These are phyloP conservation scores for Agaricus subrufescens DNA, from an alignment of 768 basidiomycete genomes.

Conservation along the genomic window DNA sequence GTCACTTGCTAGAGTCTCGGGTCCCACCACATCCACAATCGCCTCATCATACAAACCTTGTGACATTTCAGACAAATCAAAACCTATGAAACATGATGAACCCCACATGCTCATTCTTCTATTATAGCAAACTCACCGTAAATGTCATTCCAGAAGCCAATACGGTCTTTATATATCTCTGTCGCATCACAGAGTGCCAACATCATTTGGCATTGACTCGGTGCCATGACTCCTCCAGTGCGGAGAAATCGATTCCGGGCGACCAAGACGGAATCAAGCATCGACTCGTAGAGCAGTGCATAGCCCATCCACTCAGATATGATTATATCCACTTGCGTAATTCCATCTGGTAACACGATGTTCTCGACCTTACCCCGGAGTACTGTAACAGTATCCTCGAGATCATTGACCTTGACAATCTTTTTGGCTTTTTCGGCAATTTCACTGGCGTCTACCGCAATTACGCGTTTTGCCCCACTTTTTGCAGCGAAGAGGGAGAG, in stretches of 20 bases:
- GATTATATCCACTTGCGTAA: slow-evolving; percentile 86
- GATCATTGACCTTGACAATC: slow-evolving; percentile 73
- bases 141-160: slow-evolving; percentile 87
- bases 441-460: slow-evolving; percentile 87
- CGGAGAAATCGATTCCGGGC: slow-evolving; percentile 86
- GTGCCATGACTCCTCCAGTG: slow-evolving; percentile 80
- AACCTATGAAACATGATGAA: slow-evolving; percentile 45
- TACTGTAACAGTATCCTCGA: slow-evolving; percentile 76
- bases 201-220: slow-evolving; percentile 84
- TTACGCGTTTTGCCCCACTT: slow-evolving; percentile 85
- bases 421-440: slow-evolving; percentile 73
- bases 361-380: slow-evolving; percentile 91
- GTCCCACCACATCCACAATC: slow-evolving; percentile 72
- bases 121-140: slow-evolving; percentile 54
- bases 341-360: slow-evolving; percentile 65
- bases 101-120: background rate
- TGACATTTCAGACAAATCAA: slow-evolving; percentile 83
- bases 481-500: slow-evolving; percentile 86
- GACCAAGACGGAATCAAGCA: slow-evolving; percentile 91
- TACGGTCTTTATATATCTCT: slow-evolving; percentile 73
- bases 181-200: slow-evolving; percentile 76
- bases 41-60: slow-evolving; percentile 74
- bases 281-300: slow-evolving; percentile 88
- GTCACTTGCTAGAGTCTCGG: slow-evolving; percentile 59
- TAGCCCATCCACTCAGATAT: slow-evolving; percentile 99